Percentiles rank a stretch among this genome's conserved stretches.
Evolutionary conservation across 2,329 filamentous ascomycete genomes (phyloP).

Genomic region (Pseudocercospora pini-densiflorae): DNA sequence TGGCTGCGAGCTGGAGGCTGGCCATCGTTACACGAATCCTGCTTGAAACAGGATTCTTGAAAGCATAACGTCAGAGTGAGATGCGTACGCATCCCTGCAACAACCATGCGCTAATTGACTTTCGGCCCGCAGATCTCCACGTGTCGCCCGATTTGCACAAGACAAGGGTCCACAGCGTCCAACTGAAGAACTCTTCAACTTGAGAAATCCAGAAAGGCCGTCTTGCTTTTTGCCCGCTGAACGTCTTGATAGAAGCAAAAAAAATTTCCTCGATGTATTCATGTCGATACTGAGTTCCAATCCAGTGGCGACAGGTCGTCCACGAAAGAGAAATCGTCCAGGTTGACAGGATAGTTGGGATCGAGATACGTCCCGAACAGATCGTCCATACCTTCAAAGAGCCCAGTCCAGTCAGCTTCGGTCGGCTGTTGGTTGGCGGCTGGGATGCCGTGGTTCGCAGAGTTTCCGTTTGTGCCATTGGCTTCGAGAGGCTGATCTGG

Average conservation of each 20-base stretch:
- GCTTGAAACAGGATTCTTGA: constrained; percentile 7
- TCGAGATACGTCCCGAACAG: constrained; percentile 41
- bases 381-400: constrained; percentile 43
- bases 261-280: too few species aligned
- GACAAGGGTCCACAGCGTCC: background rate
- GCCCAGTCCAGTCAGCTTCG: constrained; percentile 22
- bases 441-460: background rate
- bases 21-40: constrained; percentile 8
- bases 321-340: constrained; percentile 40
- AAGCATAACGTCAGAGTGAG: constrained; percentile 1
- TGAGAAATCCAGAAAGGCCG: background rate
- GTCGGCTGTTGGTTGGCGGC: constrained; percentile 10
- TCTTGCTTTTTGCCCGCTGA: too few species aligned
- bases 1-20: constrained; percentile 22
- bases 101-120: constrained; percentile 7
- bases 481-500: constrained; percentile 17
- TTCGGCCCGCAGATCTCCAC: constrained; percentile 6
- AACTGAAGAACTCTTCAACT: background rate
- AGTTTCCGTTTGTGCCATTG: constrained; percentile 5
- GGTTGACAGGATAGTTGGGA: constrained; percentile 40
- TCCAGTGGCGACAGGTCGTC: constrained; percentile 35
- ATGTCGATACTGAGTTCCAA: constrained; percentile 24
- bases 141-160: background rate
- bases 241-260: too few species aligned
- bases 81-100: background rate